A percentile compares a stretch with the other conserved stretches of the same genome.
phyloP scores from a whole-genome alignment of 1,284 basidiomycete genomes.

The Pseudozyma flocculosa region DNA sequence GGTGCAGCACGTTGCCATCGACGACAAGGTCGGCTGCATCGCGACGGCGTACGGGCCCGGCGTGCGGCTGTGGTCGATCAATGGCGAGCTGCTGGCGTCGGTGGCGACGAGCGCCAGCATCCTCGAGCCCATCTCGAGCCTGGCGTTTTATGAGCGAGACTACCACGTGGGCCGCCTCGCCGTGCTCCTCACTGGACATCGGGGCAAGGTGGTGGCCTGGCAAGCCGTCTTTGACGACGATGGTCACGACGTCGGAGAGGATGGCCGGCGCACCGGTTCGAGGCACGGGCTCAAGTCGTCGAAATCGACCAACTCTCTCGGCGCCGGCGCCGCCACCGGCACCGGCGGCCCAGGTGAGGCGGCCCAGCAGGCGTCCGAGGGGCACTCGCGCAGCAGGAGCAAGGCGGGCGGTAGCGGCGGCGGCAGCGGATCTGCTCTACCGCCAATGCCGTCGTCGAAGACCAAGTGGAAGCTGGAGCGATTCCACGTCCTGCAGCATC shows the following conservation, averaged over 20 bases:
- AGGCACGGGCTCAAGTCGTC: too few species aligned
- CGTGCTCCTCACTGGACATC: constrained; percentile 52
- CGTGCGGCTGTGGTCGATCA: constrained; percentile 77
- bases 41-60: constrained; percentile 73
- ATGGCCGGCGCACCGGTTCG: too few species aligned
- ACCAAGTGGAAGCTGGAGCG: constrained; percentile 28
- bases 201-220: constrained; percentile 50
- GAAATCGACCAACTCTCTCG: too few species aligned
- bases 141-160: constrained; percentile 79
- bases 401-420: too few species aligned
- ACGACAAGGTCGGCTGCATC: constrained; percentile 81
- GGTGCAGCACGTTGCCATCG: constrained; percentile 73
- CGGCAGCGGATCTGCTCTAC: too few species aligned
- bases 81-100: constrained; percentile 70
- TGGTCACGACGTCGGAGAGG: too few species aligned
- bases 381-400: too few species aligned
- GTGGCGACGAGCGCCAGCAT: constrained; percentile 63
- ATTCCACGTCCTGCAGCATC: constrained; percentile 41
- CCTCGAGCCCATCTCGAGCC: constrained; percentile 64
- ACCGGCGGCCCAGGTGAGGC: too few species aligned
- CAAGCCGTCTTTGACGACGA: constrained; percentile 25
- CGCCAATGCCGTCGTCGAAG: background rate
- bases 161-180: constrained; percentile 41
- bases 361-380: too few species aligned
- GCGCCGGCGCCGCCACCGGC: too few species aligned